Conservation (phyloP, 192 early-diverging fungal genomes). For the Chytriomyces sp. region DNA sequence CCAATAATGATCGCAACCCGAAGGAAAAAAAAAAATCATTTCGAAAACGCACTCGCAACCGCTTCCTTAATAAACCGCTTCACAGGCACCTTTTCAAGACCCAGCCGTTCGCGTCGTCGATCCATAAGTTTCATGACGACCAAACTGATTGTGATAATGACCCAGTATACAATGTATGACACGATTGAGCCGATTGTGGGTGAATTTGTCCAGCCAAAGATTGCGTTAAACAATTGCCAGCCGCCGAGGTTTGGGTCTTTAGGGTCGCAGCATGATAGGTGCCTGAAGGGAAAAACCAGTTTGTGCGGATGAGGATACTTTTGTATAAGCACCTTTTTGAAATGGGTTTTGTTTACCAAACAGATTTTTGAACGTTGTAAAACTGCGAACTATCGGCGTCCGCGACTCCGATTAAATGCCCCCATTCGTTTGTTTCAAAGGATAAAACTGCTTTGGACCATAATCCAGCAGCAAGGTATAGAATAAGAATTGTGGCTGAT, state of each 20-base stretch:
- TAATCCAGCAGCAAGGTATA: constrained; percentile 81
- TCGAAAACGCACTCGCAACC: too few species aligned
- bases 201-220: constrained; percentile 79
- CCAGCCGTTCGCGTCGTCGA: background rate
- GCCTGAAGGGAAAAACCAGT: background rate
- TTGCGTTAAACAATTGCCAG: constrained; percentile 75
- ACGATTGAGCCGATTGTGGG: constrained; percentile 76
- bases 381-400: constrained; percentile 7
- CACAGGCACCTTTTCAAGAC: constrained; percentile 8
- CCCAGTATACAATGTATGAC: constrained; percentile 85
- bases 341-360: constrained; percentile 13
- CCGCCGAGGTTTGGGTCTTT: constrained; percentile 52
- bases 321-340: constrained; percentile 17
- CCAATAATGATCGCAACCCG: too few species aligned
- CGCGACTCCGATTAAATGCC: background rate
- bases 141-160: constrained; percentile 55
- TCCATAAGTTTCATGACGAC: constrained; percentile 49
- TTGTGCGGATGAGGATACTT: background rate
- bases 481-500: constrained; percentile 70
- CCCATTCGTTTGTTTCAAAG: constrained; percentile 69
- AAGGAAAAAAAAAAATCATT: too few species aligned
- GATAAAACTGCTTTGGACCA: constrained; percentile 68
- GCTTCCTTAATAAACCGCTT: constrained; percentile 11
- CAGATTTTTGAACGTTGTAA: constrained; percentile 19
- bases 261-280: constrained; percentile 65